phyloP scores from a whole-genome alignment of 768 basidiomycete genomes.

The Leccinum boreale region DNA sequence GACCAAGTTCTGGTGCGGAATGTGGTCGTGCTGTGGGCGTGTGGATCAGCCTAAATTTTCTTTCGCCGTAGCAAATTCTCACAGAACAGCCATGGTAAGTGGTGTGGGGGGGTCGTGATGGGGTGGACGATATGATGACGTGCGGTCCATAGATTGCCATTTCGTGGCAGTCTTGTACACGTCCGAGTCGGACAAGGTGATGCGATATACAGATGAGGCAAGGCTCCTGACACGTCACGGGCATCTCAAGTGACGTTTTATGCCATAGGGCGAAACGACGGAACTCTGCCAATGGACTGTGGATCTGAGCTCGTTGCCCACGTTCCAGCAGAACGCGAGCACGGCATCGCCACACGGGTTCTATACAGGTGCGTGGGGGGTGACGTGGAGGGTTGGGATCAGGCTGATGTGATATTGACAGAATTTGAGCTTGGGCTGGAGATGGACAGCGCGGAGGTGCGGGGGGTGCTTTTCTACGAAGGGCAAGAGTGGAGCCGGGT shows the following conservation, averaged over 20 bases:
- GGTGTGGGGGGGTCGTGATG: background rate
- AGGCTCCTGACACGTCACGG: constrained; percentile 19
- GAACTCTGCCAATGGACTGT: constrained; percentile 89
- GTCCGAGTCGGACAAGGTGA: constrained; percentile 66
- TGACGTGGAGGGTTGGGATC: background rate
- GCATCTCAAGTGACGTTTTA: constrained; percentile 21
- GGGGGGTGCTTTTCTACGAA: constrained; percentile 60
- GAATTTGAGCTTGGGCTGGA: constrained; percentile 85
- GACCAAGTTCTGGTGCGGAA: constrained; percentile 76
- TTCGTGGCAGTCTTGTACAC: constrained; percentile 85
- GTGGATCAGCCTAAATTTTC: constrained; percentile 8
- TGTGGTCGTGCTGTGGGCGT: constrained; percentile 2
- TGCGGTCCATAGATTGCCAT: constrained; percentile 53
- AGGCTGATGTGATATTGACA: constrained; percentile 22
- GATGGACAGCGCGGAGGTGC: constrained; percentile 83
- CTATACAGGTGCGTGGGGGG: constrained; percentile 58
- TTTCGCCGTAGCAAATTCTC: constrained; percentile 62
- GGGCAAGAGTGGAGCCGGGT: constrained; percentile 80
- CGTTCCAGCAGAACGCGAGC: constrained; percentile 71
- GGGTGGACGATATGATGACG: background rate
- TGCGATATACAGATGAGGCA: constrained; percentile 83
- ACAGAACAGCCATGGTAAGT: constrained; percentile 47
- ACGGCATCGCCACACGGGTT: constrained; percentile 59
- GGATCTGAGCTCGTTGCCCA: constrained; percentile 72
- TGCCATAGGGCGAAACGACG: constrained; percentile 54